Evolutionary conservation across 768 basidiomycete genomes (phyloP), one percentile per base, ranked within the genome.

Genomic region (Glaciozyma martinii): DNA sequence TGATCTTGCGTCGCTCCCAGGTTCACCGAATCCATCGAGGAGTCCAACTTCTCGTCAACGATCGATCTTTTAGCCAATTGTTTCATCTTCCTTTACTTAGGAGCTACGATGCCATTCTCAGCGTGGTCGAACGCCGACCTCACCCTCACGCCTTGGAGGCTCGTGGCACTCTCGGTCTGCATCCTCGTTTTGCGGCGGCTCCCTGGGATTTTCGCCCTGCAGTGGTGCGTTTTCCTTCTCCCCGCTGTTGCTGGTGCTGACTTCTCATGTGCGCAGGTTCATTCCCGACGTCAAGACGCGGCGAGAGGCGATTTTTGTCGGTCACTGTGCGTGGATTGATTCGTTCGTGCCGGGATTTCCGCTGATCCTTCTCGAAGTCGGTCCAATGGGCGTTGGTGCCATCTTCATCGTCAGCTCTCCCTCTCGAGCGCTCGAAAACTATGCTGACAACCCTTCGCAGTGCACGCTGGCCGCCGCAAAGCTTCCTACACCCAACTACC

Each of bases 261-360:
- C n/a, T n/a, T n/a, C n/a, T n/a, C n/a, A n/a, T n/a, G n/a, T n/a
- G n/a, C n/a, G n/a, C n/a, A n/a, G n/a, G n/a, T 97, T 87, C 83
- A 94, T 98, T 64, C 95, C 95, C 1, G 94, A 99, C 74, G 83
- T 98, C 71, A 95, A 94, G 79, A 97, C 88, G 0, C 83, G 92
- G 66, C 81, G 90, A 53, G 95, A 99, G 77, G 94, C 95, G 0
- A 69, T 93, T 5, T 99, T 99, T 77, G 87, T 84, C 47, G 95
- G 95, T 0, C 93, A 97, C 78, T 99, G 97, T 75, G 94, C 91
- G 18, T 52, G 88, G 89, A 27, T 89, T 89, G 66, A 86, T 87
- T 37, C 82, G 89, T 58, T 87, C 86, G 82, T 81, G 72, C 42
- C 32, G 44, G 44, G 19, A 53, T 25, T 27, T 37, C 42, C 3